phyloP scores from a whole-genome alignment of 148 eudicot species.

The Arbutus unedo region DNA sequence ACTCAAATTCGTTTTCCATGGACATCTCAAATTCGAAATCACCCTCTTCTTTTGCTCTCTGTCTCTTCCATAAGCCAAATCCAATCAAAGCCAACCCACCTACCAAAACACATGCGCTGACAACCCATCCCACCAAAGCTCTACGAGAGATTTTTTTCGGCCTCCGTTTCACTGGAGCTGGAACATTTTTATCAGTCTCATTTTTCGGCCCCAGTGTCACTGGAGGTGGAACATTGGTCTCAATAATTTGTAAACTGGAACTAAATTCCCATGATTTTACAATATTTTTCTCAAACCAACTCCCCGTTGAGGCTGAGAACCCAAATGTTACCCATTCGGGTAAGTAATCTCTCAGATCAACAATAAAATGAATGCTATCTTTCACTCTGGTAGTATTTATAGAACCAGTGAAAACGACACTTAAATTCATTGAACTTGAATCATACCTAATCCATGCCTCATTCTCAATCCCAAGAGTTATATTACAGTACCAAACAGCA shows the following conservation, averaged over 20 bases:
- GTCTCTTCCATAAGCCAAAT: constrained; percentile 7
- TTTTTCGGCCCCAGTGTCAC: no score
- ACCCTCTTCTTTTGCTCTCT: not conserved
- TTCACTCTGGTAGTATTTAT: no score
- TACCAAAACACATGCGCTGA: not conserved
- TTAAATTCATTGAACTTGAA: no score
- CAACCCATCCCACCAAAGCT: no score
- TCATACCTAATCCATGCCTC: constrained; percentile 8
- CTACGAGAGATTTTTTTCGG: no score
- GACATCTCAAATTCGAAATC: not conserved
- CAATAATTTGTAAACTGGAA: no score
- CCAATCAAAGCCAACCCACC: constrained; percentile 1
- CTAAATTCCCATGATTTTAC: constrained; percentile 19
- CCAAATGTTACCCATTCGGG: constrained; percentile 20
- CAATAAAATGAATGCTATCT: not conserved
- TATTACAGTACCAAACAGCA: not conserved
- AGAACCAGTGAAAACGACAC: no score
- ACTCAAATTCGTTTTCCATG: constrained; percentile 24
- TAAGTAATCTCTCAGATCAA: constrained; percentile 19
- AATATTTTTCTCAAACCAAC: constrained; percentile 6
- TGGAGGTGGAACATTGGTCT: no score
- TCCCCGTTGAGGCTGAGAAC: constrained; percentile 10
- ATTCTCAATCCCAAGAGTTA: not conserved
- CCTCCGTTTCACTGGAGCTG: no score
- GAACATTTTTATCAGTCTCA: no score